phyloP scores from a whole-genome alignment of 768 basidiomycete genomes.

The Psilocybe azurescens region DNA sequence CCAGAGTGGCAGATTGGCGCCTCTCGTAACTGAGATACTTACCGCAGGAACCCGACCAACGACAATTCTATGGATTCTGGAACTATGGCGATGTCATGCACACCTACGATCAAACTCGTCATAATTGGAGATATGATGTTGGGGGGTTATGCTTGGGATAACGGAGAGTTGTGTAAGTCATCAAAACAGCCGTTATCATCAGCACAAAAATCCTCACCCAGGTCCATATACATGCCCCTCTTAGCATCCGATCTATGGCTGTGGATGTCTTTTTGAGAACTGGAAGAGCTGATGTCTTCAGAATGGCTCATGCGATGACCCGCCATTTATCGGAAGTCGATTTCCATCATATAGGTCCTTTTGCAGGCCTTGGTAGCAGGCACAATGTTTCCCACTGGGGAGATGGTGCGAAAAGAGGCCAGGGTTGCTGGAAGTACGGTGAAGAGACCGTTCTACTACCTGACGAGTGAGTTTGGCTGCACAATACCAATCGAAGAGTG shows the following conservation, averaged over 20 bases:
- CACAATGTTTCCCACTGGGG: conserved; percentile 47
- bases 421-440: conserved; percentile 39
- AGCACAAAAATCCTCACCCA: not conserved
- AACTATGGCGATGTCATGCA: conserved; percentile 45
- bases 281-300: conserved; percentile 40
- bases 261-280: conserved; percentile 44
- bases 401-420: conserved; percentile 45
- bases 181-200: not conserved
- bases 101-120: conserved; percentile 44
- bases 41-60: conserved; percentile 35
- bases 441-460: conserved; percentile 41
- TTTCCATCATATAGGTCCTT: conserved; percentile 42
- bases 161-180: conserved; percentile 37
- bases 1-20: not conserved
- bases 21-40: not conserved
- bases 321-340: conserved; percentile 43
- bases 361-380: conserved; percentile 39
- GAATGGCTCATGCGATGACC: conserved; percentile 41
- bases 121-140: conserved; percentile 44
- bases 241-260: conserved; percentile 42
- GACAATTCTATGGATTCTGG: conserved; percentile 46
- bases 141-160: conserved; percentile 45
- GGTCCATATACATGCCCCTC: not conserved
- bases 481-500: not conserved
- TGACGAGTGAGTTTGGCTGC: conserved; percentile 32